Conservation (phyloP, 1,139 yeast genomes). For the Blastobotrys proliferans region DNA sequence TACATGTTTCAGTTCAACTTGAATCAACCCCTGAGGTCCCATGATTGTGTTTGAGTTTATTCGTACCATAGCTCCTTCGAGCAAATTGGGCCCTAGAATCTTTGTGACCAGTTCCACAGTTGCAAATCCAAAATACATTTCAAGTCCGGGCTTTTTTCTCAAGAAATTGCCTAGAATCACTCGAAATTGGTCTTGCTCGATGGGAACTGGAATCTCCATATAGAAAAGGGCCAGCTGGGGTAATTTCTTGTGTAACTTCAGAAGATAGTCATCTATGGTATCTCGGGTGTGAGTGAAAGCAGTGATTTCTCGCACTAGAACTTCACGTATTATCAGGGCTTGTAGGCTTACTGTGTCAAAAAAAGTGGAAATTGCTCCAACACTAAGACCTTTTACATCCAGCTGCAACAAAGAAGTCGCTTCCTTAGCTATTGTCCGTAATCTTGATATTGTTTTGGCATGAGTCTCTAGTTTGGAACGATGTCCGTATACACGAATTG, state of each 20-base stretch:
- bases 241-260: conserved; percentile 3
- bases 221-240: conserved; percentile 4
- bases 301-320: conserved; percentile 10
- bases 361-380: conserved; percentile 5
- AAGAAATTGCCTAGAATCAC: conserved; percentile 9
- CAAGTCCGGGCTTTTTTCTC: conserved; percentile 1
- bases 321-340: too few relatives aligned
- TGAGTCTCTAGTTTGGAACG: too few relatives aligned
- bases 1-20: not conserved
- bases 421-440: too few relatives aligned
- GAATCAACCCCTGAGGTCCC: not conserved
- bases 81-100: not conserved
- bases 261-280: conserved; percentile 7
- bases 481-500: too few relatives aligned
- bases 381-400: conserved; percentile 3
- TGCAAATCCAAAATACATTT: conserved; percentile 9
- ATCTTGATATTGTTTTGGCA: too few relatives aligned
- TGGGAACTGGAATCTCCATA: conserved; percentile 1
- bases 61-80: conserved; percentile 3
- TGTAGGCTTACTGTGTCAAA: too few relatives aligned
- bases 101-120: not conserved
- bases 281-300: conserved; percentile 10
- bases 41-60: too few relatives aligned
- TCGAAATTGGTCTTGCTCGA: conserved; percentile 8
- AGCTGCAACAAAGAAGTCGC: not conserved